Base-by-base conservation (phyloP, 2,329 filamentous ascomycete genomes). In the Nannizzia gypsea region DNA sequence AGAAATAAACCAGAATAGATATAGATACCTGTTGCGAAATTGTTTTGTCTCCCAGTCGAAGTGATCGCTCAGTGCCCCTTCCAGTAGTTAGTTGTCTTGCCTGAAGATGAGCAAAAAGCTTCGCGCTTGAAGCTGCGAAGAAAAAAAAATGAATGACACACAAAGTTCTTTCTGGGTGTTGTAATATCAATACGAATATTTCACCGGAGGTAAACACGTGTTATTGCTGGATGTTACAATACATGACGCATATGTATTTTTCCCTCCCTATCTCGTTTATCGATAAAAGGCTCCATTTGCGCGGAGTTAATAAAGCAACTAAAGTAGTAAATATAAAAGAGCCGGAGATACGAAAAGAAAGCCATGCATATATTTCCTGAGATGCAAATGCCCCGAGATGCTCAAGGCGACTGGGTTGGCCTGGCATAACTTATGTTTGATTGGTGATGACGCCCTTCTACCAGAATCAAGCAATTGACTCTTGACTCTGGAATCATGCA, bases 41-140 rank as follows among this genome's bases (percentile, higher is more conserved):
- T 6, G 20, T 50, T 50, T 20, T 26, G 9, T 22, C 24, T 28
- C 11, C 24, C 26, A 15, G 22, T 22, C 13, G 44, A 50, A 24
- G 20, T 22, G 22, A 50, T 26, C 2, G 22, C 22, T 22, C 22
- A 50, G 20, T 50, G 20, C 50, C 31, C 26, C n/a, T 26, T 54
- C 50, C 28, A 54, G 15, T 13, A 31, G 31, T 36, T 36, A 36
- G 50, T 36, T 54, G 48, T 28, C 24, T 48, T 24, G 20, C 26
- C 17, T 6, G 31, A 17, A 31, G 22, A 28, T 28, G 48, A 26
- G 48, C 24, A 34, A 26, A n/a, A 54, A 54, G 50, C 26, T 54
- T 54, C 50, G 50, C 50, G 50, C 50, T 34, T 54, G 26, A 54
- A 54, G 50, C 26, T 54, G 22, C 28, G n/a, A n/a, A 52, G 31